Evolutionary conservation across 75 land plant species (phyloP).

Genomic region (Cupressus sempervirens): DNA sequence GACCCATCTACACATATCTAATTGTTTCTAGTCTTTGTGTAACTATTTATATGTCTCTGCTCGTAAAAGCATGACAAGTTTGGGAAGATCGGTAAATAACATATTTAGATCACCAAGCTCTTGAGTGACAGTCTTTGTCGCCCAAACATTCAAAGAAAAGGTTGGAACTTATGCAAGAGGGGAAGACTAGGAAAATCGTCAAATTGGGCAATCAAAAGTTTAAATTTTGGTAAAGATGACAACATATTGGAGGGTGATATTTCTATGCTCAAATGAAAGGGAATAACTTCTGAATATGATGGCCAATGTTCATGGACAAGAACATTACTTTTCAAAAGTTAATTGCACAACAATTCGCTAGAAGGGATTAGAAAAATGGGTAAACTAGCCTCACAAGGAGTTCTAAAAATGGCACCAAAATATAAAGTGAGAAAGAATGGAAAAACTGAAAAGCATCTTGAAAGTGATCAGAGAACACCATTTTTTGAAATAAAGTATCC

Average conservation of each 20-base stretch:
- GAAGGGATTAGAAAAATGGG: constrained; percentile 11
- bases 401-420: constrained; percentile 36
- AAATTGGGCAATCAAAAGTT: neutral
- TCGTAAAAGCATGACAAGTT: too few species aligned
- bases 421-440: constrained; percentile 16
- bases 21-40: too few species aligned
- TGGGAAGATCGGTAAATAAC: too few species aligned
- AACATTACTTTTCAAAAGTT: neutral
- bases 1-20: too few species aligned
- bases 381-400: constrained; percentile 49
- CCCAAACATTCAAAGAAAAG: neutral
- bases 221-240: neutral
- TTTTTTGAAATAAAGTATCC: neutral
- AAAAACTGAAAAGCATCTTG: neutral
- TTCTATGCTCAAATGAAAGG: neutral
- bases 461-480: neutral
- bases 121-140: neutral
- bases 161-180: neutral
- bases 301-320: neutral
- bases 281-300: neutral
- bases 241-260: neutral
- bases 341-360: constrained; percentile 6
- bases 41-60: too few species aligned
- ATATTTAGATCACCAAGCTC: too few species aligned
- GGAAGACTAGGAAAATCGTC: neutral